A percentile compares a stretch with the other conserved stretches of the same genome.
Conservation (phyloP, 1,284 basidiomycete species). For the Irpex sp. region DNA sequence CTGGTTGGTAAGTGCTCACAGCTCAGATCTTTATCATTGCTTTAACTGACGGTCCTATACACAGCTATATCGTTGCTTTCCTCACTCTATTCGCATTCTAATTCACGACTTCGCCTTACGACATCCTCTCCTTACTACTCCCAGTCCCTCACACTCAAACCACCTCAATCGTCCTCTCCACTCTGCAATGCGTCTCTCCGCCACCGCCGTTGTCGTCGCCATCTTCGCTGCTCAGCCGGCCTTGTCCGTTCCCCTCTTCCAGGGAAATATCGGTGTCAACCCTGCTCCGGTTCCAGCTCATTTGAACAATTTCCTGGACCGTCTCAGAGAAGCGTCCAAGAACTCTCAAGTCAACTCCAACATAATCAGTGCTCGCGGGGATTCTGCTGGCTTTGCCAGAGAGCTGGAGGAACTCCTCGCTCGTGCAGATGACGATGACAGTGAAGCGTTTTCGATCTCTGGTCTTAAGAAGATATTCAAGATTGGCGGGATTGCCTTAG, state of each 20-base stretch:
- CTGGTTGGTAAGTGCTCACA: background rate
- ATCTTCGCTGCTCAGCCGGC: background rate
- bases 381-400: background rate
- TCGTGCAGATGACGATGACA: background rate
- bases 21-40: background rate
- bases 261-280: background rate
- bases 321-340: background rate
- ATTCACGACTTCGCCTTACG: background rate
- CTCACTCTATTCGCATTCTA: background rate
- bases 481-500: background rate
- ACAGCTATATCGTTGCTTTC: background rate
- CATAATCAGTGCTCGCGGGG: background rate
- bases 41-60: background rate
- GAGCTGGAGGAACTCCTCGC: background rate
- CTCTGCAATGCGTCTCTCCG: background rate
- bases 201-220: background rate
- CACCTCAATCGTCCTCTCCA: background rate
- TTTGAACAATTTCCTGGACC: background rate
- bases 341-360: no score
- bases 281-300: background rate
- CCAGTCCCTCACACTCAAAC: background rate
- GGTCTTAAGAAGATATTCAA: background rate
- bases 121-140: background rate
- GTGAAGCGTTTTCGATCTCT: background rate
- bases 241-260: background rate